phyloP scores from a whole-genome alignment of 1,139 yeast species.

The Sugiyamaella novakii region DNA sequence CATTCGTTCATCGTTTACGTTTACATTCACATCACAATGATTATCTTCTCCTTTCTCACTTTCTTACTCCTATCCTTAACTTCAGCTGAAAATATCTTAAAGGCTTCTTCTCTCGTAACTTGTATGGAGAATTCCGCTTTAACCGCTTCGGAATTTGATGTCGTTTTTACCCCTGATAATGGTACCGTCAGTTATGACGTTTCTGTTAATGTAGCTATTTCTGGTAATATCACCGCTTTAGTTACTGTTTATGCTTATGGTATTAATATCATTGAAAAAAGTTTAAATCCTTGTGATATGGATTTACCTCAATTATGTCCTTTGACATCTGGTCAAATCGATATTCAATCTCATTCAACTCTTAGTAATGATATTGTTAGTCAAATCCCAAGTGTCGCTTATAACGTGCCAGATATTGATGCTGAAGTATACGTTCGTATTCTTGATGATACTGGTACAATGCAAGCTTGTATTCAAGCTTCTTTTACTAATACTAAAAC shows the following conservation, averaged over 20 bases:
- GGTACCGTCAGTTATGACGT: constrained; percentile 66
- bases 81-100: constrained; percentile 32
- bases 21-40: too few species aligned
- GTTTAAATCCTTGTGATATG: constrained; percentile 66
- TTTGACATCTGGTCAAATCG: constrained; percentile 80
- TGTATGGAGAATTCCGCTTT: constrained; percentile 90
- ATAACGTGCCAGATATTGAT: constrained; percentile 89
- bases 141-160: constrained; percentile 80
- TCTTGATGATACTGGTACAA: constrained; percentile 46
- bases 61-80: neutral
- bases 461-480: constrained; percentile 90
- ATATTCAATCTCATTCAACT: constrained; percentile 57
- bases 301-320: constrained; percentile 67
- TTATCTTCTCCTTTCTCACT: neutral
- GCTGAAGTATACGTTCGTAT: constrained; percentile 82
- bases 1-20: too few species aligned
- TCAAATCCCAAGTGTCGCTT: constrained; percentile 79
- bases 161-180: constrained; percentile 68
- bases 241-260: constrained; percentile 82
- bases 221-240: constrained; percentile 72
- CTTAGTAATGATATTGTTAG: constrained; percentile 50
- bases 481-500: constrained; percentile 82
- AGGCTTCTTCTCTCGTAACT: constrained; percentile 65
- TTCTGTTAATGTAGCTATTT: constrained; percentile 74
- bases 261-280: constrained; percentile 57